These are phyloP conservation scores for Coprinellus micaceus DNA, from an alignment of 768 basidiomycete genomes.

Conservation along the genomic window DNA sequence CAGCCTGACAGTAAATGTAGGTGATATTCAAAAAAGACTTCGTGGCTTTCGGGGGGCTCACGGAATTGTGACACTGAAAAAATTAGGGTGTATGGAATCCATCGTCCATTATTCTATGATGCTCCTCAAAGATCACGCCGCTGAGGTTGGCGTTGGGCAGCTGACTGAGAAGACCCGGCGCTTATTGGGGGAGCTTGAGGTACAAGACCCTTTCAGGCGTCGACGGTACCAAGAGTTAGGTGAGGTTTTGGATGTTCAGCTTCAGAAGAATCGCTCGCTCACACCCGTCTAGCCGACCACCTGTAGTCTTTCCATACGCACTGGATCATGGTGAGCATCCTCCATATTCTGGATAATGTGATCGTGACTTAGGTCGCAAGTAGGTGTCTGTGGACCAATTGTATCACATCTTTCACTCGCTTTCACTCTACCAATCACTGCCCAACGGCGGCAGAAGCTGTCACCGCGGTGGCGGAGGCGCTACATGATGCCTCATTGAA, in stretches of 20 bases:
- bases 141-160: constrained; percentile 27
- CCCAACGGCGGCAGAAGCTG: no score
- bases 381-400: no score
- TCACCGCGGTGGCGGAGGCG: no score
- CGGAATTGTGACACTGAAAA: constrained; percentile 4
- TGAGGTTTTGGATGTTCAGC: constrained; percentile 24
- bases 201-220: constrained; percentile 62
- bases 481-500: no score
- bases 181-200: constrained; percentile 54
- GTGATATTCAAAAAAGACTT: constrained; percentile 20
- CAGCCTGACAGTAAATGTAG: constrained; percentile 93
- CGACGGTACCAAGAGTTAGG: constrained; percentile 69
- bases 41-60: not conserved
- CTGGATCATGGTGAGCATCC: no score
- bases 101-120: constrained; percentile 79
- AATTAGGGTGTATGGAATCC: constrained; percentile 90
- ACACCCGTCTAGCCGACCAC: no score
- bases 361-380: no score
- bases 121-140: constrained; percentile 48
- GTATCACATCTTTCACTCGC: no score
- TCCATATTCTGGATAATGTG: no score
- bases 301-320: not conserved
- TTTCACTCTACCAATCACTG: no score
- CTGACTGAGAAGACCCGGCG: constrained; percentile 43
- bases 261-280: not conserved